These are phyloP conservation scores for Leccinum variicolor DNA, from an alignment of 768 basidiomycete genomes.

Conservation along the genomic window DNA sequence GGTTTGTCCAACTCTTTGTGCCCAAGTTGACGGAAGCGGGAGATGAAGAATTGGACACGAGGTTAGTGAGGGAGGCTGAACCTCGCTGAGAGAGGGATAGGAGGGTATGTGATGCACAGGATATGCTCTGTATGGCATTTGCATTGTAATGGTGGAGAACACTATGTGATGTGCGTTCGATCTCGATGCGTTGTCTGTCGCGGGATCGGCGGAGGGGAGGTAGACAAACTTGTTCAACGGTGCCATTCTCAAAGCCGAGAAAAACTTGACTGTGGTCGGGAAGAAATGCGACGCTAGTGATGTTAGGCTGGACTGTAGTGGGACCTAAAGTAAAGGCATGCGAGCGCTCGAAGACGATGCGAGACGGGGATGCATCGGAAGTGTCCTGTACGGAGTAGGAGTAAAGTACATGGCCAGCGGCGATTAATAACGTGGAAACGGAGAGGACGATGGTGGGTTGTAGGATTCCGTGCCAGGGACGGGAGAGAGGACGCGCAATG, in stretches of 20 bases:
- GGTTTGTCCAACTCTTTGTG: slow-evolving; percentile 59
- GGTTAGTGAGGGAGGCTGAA: slow-evolving; percentile 38
- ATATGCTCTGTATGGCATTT: slow-evolving; percentile 56
- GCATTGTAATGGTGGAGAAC: slow-evolving; percentile 35
- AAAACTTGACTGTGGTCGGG: slow-evolving; percentile 44
- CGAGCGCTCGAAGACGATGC: slow-evolving; percentile 45
- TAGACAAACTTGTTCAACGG: slow-evolving; percentile 45
- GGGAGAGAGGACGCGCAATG: slow-evolving; percentile 61
- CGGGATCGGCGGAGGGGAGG: slow-evolving; percentile 14
- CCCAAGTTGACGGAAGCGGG: slow-evolving; percentile 41
- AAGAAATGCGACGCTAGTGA: slow-evolving; percentile 53
- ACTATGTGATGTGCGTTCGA: slow-evolving; percentile 18
- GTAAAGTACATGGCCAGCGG: slow-evolving; percentile 54
- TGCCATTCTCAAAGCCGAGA: slow-evolving; percentile 60
- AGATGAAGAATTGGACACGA: slow-evolving; percentile 17
- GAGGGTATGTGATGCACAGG: slow-evolving; percentile 40
- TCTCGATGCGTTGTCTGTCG: slow-evolving; percentile 15
- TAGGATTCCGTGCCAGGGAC: slow-evolving; percentile 52
- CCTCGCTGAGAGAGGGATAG: slow-evolving; percentile 61
- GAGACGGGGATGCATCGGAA: slow-evolving; percentile 36
- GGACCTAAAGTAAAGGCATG: slow-evolving; percentile 37
- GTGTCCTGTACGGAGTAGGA: slow-evolving; percentile 50
- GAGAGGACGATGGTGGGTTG: slow-evolving; percentile 59
- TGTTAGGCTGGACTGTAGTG: slow-evolving; percentile 36
- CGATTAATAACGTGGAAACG: slow-evolving; percentile 53